Evolutionary conservation across 2,329 filamentous ascomycete species (phyloP), one percentile per base, ranked within the genome.

Genomic region (Cladosporium sp.): DNA sequence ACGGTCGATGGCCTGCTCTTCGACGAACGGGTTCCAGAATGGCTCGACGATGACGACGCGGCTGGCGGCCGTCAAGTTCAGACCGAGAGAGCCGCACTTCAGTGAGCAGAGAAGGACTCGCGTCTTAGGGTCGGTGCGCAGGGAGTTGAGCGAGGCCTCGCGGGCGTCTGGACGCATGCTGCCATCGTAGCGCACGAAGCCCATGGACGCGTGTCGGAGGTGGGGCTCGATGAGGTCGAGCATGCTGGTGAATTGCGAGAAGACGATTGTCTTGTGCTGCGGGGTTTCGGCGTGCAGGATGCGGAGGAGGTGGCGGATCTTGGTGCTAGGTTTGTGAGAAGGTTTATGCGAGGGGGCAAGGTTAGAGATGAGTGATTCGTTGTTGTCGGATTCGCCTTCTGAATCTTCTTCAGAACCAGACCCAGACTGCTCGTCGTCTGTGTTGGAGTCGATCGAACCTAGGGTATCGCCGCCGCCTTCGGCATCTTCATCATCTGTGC

Each of bases 161-260:
- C 93, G 89, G 51, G 83, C 82, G 63, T 97, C 92, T 66, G 96
- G 96, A 66, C 84, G 83, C 93, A 98, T 98, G 62, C 84, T 83
- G 52, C 93, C 93, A 67, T 98, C 93, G 70, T 98, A 98, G 51
- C 93, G 87, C 13, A 88, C 88, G 66, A 86, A 95, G 56, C 79
- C 80, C 69, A 95, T 85, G 11, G 83, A 82, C 11, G 86, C 83
- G 45, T 83, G 79, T 43, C 79, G 78, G 55, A 98, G 77, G 71
- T 97, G 96, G 2, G 93, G 93, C 67, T 97, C 90, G 57, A 98
- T 84, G 28, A 97, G 83, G 72, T 97, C 88, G 43, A 98, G 83
- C 93, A 98, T 98, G 0, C 89, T 93, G 0, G 93, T 98, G 72
- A 98, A 98, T 64, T 97, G 89, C 1, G 90, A 95, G 72, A 98